Evolutionary conservation across 306 rosid genomes (phyloP).

Genomic region (Acacia melanoxylon): DNA sequence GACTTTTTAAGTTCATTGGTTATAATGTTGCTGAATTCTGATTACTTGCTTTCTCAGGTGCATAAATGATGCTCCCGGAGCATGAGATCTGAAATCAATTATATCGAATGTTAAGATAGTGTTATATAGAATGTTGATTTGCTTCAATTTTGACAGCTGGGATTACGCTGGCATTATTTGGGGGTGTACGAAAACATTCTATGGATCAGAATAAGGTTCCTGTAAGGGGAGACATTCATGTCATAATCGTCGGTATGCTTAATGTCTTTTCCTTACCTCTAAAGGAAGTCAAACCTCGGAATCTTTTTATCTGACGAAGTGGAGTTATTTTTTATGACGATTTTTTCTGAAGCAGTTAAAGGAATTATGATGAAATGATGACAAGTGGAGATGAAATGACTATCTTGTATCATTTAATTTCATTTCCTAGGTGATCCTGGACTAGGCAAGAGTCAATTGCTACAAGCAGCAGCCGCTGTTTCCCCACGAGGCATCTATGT

Average conservation of each 20-base stretch:
- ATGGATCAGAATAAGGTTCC: slow-evolving; percentile 94
- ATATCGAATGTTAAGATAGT: slow-evolving; percentile 15
- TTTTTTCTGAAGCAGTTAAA: slow-evolving; percentile 18
- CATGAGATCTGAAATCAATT: slow-evolving; percentile 20
- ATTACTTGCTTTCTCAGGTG: slow-evolving; percentile 3
- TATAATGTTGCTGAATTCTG: not conserved
- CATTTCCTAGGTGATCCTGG: slow-evolving; percentile 85
- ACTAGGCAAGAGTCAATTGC: slow-evolving; percentile 90
- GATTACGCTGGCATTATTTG: slow-evolving; percentile 81
- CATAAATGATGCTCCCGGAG: not conserved
- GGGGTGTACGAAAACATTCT: slow-evolving; percentile 85
- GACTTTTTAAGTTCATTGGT: not conserved
- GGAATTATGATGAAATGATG: not conserved
- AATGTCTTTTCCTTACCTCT: slow-evolving; percentile 34
- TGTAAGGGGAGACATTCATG: slow-evolving; percentile 96
- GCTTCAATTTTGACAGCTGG: slow-evolving; percentile 63
- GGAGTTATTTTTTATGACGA: slow-evolving; percentile 10
- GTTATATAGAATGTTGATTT: slow-evolving; percentile 3
- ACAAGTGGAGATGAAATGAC: slow-evolving; percentile 27
- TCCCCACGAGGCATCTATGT: slow-evolving; percentile 95
- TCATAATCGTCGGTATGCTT: slow-evolving; percentile 83
- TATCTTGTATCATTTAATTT: slow-evolving; percentile 26
- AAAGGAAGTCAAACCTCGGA: slow-evolving; percentile 26
- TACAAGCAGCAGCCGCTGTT: slow-evolving; percentile 92
- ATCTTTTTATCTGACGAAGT: slow-evolving; percentile 17